A percentile compares a stretch with the other conserved stretches of the same genome.
These are phyloP conservation scores for Primulina eburnea DNA, from an alignment of 257 asterid genomes.

Conservation along the genomic window DNA sequence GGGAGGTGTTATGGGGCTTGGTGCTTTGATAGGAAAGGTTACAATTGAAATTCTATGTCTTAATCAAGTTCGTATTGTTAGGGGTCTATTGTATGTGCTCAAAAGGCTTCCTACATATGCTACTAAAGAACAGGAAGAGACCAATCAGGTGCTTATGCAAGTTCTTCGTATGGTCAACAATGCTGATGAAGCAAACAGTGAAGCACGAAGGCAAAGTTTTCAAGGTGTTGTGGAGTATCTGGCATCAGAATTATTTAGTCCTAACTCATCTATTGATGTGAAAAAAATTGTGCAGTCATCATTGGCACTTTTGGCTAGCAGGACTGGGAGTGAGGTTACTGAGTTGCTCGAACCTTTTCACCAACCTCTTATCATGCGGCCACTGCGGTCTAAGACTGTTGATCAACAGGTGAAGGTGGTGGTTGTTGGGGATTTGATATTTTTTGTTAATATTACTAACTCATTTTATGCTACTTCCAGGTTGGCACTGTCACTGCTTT, in stretches of 20 bases:
- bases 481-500: conserved; percentile 97
- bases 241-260: conserved; percentile 87
- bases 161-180: conserved; percentile 96
- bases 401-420: conserved; percentile 83
- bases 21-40: conserved; percentile 94
- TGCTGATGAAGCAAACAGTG: conserved; percentile 94
- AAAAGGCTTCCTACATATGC: conserved; percentile 94
- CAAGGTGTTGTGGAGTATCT: conserved; percentile 92
- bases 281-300: conserved; percentile 95
- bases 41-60: conserved; percentile 81
- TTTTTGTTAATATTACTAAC: conserved; percentile 25
- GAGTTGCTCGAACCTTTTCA: conserved; percentile 96
- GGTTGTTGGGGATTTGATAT: conserved; percentile 24
- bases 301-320: conserved; percentile 96
- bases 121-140: conserved; percentile 93
- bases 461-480: conserved; percentile 38
- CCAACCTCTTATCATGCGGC: conserved; percentile 88
- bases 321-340: conserved; percentile 99
- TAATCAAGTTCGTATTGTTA: conserved; percentile 83
- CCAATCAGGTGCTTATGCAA: conserved; percentile 96
- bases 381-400: conserved; percentile 88
- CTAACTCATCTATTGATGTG: conserved; percentile 80
- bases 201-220: conserved; percentile 92
- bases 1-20: conserved; percentile 98
- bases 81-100: conserved; percentile 91